Base-by-base conservation (phyloP, 2,329 filamentous ascomycete species). In the Cladophialophora carrionii region DNA sequence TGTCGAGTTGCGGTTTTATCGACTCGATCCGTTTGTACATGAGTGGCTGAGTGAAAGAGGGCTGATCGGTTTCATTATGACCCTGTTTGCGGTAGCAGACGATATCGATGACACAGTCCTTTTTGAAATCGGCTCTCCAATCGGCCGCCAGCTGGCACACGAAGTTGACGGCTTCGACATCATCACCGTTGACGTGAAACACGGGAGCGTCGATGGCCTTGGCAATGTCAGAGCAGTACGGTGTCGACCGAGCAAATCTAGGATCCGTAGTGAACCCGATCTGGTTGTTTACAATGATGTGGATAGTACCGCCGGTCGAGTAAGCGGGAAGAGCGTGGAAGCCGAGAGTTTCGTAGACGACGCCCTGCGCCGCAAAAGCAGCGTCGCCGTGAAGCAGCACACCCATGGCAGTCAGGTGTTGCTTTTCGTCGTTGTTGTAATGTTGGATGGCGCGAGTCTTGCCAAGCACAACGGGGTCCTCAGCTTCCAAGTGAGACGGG, bases 221-320 rank as follows among this genome's bases (percentile, higher is more conserved):
- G 80, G 95, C 95, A 74, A 99, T 97, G 78, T 99, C 95, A 51
- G 95, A 98, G 82, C 95, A 99, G 87, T 99, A 99, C 52, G 95
- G 91, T 57, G 95, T 99, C 22, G 95, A 99, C 73, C 95, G 92
- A 73, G 95, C 90, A 79, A 96, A 99, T 76, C 95, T 92, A 72
- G 95, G 95, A 76, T 99, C 95, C 24, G 95, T 99, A 61, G 95
- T 99, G 85, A 99, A 99, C 79, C 95, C 95, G 78, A 99, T 99
- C 85, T 99, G 95, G 86, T 99, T 99, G 87, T 99, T 99, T 73
- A 98, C 94, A 65, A 99, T 88, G 71, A 99, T 85, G 81, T 99
- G 95, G 73, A 99, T 91, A 64, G 95, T 99, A 76, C 95, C 95
- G 74, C 95, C 95, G 61, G 95, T 98, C 56, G 96, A 96, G 83